phyloP scores from a whole-genome alignment of 441 rosid genomes.

The Adansonia rubrostipa region DNA sequence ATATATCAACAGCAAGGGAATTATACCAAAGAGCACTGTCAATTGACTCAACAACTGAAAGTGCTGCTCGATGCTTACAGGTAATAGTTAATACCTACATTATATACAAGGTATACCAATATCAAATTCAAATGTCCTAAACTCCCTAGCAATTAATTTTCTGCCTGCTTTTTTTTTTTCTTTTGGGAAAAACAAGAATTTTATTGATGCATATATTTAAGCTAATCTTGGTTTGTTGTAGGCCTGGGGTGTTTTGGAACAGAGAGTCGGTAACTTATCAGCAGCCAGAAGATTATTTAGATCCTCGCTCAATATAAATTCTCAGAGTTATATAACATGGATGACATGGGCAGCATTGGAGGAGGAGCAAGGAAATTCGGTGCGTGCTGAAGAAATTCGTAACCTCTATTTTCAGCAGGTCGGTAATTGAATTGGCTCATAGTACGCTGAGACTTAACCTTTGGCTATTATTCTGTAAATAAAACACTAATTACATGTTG shows the following conservation, averaged over 20 bases:
- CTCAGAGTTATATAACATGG: conserved; percentile 96
- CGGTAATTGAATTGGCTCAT: conserved; percentile 23
- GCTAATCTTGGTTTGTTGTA: conserved; percentile 31
- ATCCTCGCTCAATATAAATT: conserved; percentile 77
- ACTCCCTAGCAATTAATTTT: conserved; percentile 1
- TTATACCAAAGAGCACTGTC: conserved; percentile 79
- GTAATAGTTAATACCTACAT: conserved; percentile 40
- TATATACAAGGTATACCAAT: not conserved
- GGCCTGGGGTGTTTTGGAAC: conserved; percentile 99
- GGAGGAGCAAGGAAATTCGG: conserved; percentile 89
- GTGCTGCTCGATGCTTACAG: conserved; percentile 91
- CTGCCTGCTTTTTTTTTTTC: not conserved
- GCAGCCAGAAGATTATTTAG: conserved; percentile 86
- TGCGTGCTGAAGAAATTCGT: conserved; percentile 94
- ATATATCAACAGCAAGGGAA: conserved; percentile 71
- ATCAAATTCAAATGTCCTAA: not conserved
- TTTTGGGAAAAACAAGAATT: no score
- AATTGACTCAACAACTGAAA: conserved; percentile 68
- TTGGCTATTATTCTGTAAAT: not conserved
- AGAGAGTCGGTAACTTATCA: conserved; percentile 81
- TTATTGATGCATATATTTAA: not conserved
- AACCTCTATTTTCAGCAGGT: conserved; percentile 96
- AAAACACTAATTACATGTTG: not conserved
- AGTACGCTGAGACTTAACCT: no score
- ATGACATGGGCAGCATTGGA: conserved; percentile 97